phyloP scores from a whole-genome alignment of 495 filamentous ascomycete species.

The Jackrogersella minutella region DNA sequence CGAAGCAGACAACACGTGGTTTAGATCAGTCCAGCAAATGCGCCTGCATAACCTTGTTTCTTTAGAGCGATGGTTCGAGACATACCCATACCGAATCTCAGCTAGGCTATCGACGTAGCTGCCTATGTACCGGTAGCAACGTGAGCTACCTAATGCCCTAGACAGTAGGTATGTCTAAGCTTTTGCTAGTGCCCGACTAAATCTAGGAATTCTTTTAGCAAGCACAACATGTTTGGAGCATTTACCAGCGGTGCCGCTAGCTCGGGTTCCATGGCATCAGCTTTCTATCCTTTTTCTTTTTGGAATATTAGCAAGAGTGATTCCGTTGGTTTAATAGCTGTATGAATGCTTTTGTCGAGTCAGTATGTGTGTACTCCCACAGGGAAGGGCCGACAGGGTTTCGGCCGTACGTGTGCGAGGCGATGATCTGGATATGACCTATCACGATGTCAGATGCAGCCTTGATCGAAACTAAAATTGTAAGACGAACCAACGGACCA shows the following conservation, averaged over 20 bases:
- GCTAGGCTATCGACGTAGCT: no score
- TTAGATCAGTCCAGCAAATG: neutral
- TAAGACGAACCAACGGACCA: conserved; percentile 6
- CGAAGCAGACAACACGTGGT: conserved; percentile 24
- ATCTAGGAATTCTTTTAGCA: conserved; percentile 8
- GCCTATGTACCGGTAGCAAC: neutral
- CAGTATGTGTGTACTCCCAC: conserved; percentile 32
- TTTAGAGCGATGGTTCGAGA: conserved; percentile 13
- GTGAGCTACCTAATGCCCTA: neutral
- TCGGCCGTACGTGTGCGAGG: conserved; percentile 38
- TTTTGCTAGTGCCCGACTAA: neutral
- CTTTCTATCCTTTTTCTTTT: no score
- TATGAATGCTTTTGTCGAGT: conserved; percentile 26
- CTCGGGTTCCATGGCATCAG: conserved; percentile 17
- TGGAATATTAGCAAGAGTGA: neutral
- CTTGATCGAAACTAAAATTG: conserved; percentile 1
- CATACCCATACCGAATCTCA: conserved; percentile 5
- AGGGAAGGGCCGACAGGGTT: conserved; percentile 40
- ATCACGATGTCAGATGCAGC: conserved; percentile 26
- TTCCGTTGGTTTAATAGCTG: conserved; percentile 8
- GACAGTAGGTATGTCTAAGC: neutral
- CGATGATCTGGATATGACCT: conserved; percentile 32
- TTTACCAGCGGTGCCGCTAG: conserved; percentile 32
- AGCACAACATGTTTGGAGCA: conserved; percentile 17
- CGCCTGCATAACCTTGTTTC: conserved; percentile 25